Base-by-base conservation (phyloP, 1,284 basidiomycete genomes). In the Dichomitus squalens region DNA sequence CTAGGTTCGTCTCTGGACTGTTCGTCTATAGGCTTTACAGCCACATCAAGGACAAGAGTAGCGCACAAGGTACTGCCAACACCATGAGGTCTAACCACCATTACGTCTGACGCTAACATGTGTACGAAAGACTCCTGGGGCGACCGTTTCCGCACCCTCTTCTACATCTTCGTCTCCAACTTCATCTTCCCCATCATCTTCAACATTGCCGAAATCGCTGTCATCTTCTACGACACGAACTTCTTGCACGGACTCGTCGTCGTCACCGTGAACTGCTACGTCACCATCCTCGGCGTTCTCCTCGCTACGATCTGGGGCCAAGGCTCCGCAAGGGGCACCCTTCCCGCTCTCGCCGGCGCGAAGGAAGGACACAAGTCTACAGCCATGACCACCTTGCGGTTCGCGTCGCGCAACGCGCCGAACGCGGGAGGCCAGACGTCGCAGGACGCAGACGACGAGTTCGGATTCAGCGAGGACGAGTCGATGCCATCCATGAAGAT, bases 181-280 rank as follows among this genome's bases (percentile, higher is more conserved):
- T 72, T 72, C 52, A 64, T 72, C 38, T 62, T 73, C 27, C 71
- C 72, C 4, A 68, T 66, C 14, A 53, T 72, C 20, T 57, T 73
- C 38, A 65, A 65, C 51, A 57, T 72, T 48, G 59, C 59, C 1
- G 64, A 69, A 56, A 62, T 72, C 23, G 52, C 61, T n/a, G 52
- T 66, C 27, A 52, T 58, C 36, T 52, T 65, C 27, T 38, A 29
- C n/a, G 55, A 54, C 49, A 11, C 21, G 7, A 35, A 58, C 46
- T 59, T 54, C 40, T 11, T 58, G 12, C 47, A 57, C 38, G 54
- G 61, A 9, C n/a, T 27, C 5, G 29, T 34, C 18, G 27, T 34
- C 29, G 44, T 33, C 29, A 47, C 44, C 29, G 29, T 47, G 11
- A 44, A 44, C 43, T 44, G 43, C 43, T 44, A 44, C 43, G 43